These are phyloP conservation scores for Citrus sp. DNA, from an alignment of 345 rosid genomes.

Conservation along the genomic window DNA sequence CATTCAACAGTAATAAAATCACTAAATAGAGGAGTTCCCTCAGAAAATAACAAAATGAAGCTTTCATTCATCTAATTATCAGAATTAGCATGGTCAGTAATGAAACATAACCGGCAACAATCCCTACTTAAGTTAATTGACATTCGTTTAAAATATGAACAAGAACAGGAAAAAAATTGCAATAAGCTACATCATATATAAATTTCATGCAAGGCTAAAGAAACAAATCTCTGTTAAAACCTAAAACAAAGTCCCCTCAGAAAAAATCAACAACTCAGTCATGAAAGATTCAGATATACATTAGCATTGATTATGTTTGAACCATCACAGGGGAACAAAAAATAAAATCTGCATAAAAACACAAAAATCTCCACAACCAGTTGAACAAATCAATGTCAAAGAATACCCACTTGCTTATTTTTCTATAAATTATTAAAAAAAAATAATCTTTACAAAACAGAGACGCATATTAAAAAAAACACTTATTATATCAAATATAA, in stretches of 20 bases:
- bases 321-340: constrained; percentile 3
- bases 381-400: background rate
- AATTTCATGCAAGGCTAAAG: background rate
- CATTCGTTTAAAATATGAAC: background rate
- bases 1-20: background rate
- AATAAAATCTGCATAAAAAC: background rate
- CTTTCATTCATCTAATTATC: background rate
- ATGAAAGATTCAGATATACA: too few species aligned
- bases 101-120: constrained; percentile 3
- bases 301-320: background rate
- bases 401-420: background rate
- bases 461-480: background rate
- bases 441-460: background rate
- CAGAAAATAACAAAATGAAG: background rate
- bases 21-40: background rate
- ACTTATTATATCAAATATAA: too few species aligned
- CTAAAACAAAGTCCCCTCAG: background rate
- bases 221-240: too few species aligned
- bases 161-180: background rate
- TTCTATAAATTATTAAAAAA: too few species aligned
- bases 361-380: background rate
- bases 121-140: background rate
- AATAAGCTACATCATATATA: too few species aligned
- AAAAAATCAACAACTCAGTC: too few species aligned
- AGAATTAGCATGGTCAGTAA: constrained; percentile 14